Percentiles rank a stretch among this genome's conserved stretches.
Conservation (phyloP, 495 filamentous ascomycete genomes). For the Penicillium samsonianum region DNA sequence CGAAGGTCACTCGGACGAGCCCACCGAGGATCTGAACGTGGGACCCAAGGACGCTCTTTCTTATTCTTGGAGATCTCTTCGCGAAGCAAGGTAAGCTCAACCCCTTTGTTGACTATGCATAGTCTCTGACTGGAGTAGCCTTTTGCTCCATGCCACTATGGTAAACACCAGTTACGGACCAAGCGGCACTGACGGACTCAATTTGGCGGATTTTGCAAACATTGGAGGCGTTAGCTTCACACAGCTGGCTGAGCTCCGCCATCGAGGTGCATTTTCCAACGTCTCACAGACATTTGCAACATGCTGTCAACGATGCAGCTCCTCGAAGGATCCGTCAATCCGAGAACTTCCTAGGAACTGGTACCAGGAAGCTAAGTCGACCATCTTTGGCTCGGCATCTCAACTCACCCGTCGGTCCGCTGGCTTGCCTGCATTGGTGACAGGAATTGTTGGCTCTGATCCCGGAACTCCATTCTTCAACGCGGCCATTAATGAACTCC, state of each 20-base stretch:
- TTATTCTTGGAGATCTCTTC: constrained; percentile 89
- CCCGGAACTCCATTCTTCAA: constrained; percentile 48
- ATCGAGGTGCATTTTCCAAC: constrained; percentile 91
- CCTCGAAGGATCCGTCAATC: constrained; percentile 48
- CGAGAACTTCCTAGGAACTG: constrained; percentile 44
- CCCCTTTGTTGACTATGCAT: background rate
- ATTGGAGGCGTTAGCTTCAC: constrained; percentile 74
- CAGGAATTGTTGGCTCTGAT: constrained; percentile 62
- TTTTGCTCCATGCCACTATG: constrained; percentile 50
- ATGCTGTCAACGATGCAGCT: constrained; percentile 66
- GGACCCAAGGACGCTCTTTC: constrained; percentile 85
- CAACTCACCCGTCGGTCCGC: constrained; percentile 89
- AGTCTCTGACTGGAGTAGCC: constrained; percentile 49
- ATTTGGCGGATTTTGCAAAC: constrained; percentile 41
- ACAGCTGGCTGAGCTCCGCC: constrained; percentile 79
- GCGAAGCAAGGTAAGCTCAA: constrained; percentile 74
- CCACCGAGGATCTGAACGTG: constrained; percentile 64
- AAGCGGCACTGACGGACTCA: constrained; percentile 30
- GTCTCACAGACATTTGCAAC: constrained; percentile 83
- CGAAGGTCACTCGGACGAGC: constrained; percentile 79
- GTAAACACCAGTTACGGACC: constrained; percentile 43
- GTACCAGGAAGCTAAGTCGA: constrained; percentile 68
- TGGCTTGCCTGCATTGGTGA: constrained; percentile 82
- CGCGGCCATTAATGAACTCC: constrained; percentile 53
- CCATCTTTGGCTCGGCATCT: constrained; percentile 68